These are phyloP conservation scores for Flaveria trinervia DNA, from an alignment of 129 eudicot genomes.

Conservation along the genomic window DNA sequence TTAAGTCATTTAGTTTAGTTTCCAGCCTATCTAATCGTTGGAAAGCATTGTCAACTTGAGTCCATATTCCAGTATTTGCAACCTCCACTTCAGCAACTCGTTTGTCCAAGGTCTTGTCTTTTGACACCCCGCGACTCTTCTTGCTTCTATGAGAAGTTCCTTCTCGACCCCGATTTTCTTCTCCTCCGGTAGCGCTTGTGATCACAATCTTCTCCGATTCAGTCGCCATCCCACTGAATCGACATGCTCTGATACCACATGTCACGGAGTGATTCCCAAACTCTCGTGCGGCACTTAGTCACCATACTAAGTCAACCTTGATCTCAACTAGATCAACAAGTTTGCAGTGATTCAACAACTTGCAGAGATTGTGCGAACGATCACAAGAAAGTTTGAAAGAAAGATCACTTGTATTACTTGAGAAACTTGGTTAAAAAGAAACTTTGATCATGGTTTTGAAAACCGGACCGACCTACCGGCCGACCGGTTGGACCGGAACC, in stretches of 20 bases:
- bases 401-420: no score
- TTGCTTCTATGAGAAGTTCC: not conserved
- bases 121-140: not conserved
- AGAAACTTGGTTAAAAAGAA: no score
- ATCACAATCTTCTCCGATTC: no score
- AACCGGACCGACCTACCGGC: no score
- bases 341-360: not conserved
- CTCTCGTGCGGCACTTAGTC: not conserved
- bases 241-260: not conserved
- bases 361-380: no score
- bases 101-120: not conserved
- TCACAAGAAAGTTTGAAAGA: no score
- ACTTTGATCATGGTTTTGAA: no score
- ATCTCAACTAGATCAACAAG: no score
- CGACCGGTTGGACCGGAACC: no score
- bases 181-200: not conserved
- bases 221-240: not conserved
- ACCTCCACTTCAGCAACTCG: not conserved
- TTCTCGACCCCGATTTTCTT: not conserved
- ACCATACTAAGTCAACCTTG: no score
- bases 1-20: not conserved
- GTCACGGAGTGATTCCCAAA: not conserved
- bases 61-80: not conserved
- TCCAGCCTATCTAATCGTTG: not conserved
- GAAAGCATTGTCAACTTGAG: not conserved